A percentile compares a stretch with the other conserved stretches of the same genome.
phyloP scores from a whole-genome alignment of 2,329 filamentous ascomycete species.

The Fusarium nelsonii region DNA sequence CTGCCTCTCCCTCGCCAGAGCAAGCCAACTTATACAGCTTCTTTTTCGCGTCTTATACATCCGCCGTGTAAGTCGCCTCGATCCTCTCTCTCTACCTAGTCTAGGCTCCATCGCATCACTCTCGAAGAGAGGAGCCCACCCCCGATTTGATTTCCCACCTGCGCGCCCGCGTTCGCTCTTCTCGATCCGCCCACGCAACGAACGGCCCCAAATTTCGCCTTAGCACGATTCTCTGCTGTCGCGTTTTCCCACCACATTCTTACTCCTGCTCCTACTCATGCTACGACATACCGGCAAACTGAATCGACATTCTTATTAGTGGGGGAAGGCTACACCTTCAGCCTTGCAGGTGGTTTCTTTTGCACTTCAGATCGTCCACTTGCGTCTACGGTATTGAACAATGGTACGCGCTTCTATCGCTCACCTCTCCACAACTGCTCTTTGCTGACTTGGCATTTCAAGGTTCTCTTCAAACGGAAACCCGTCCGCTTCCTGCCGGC shows the following conservation, averaged over 20 bases:
- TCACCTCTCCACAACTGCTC: neutral
- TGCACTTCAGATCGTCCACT: conserved; percentile 26
- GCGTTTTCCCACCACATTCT: conserved; percentile 21
- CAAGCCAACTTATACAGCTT: conserved; percentile 20
- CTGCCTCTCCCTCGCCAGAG: neutral
- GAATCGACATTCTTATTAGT: conserved; percentile 45
- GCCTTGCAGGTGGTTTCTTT: conserved; percentile 45
- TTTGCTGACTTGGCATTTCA: conserved; percentile 21
- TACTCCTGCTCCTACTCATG: conserved; percentile 41
- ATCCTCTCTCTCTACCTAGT: neutral
- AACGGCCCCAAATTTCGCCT: conserved; percentile 30
- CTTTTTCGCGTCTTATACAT: conserved; percentile 34
- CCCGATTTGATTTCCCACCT: conserved; percentile 41
- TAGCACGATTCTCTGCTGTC: conserved; percentile 25
- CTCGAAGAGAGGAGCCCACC: conserved; percentile 40
- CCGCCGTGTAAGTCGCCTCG: conserved; percentile 52
- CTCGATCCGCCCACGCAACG: conserved; percentile 33
- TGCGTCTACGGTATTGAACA: conserved; percentile 36
- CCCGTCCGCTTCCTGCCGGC: conserved; percentile 84
- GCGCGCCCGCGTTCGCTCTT: conserved; percentile 42
- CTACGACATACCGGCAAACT: conserved; percentile 31
- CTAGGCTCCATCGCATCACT: conserved; percentile 22
- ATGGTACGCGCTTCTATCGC: conserved; percentile 39
- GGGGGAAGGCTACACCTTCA: conserved; percentile 46
- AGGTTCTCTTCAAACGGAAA: conserved; percentile 98